Conservation (phyloP, 176 grass and related monocot genomes). For the Oryza meyeriana region DNA sequence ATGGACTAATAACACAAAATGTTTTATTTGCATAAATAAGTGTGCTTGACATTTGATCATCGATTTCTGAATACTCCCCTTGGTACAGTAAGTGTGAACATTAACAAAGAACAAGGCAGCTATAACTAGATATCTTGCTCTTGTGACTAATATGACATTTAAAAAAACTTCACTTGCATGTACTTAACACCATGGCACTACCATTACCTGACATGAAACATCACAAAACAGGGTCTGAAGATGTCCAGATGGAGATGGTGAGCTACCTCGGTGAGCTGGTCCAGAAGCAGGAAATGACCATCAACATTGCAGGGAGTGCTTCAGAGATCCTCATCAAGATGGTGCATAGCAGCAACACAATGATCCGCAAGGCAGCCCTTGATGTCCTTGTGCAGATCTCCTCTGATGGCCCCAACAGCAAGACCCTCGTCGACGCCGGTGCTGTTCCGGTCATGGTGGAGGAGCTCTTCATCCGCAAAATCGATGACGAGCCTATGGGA, state of each 20-base stretch:
- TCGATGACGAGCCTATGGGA: slow-evolving; percentile 53
- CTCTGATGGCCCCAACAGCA: slow-evolving; percentile 58
- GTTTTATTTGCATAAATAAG: slow-evolving; percentile 5
- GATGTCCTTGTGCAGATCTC: slow-evolving; percentile 81
- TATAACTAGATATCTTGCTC: neutral
- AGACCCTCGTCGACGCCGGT: slow-evolving; percentile 49
- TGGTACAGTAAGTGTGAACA: neutral
- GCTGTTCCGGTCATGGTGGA: slow-evolving; percentile 65
- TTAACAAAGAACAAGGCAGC: neutral
- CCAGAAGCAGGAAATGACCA: slow-evolving; percentile 79
- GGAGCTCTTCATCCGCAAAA: slow-evolving; percentile 61
- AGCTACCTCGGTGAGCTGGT: slow-evolving; percentile 77
- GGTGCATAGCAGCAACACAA: slow-evolving; percentile 46
- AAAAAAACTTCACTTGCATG: neutral
- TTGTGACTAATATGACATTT: neutral
- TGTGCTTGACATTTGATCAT: neutral
- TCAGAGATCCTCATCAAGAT: slow-evolving; percentile 70
- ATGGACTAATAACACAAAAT: neutral
- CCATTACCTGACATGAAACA: slow-evolving; percentile 26
- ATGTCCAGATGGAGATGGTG: slow-evolving; percentile 91
- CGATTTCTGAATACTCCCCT: neutral
- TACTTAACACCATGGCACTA: neutral
- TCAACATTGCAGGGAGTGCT: slow-evolving; percentile 54
- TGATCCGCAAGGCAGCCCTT: slow-evolving; percentile 64
- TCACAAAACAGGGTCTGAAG: slow-evolving; percentile 63